Conservation (phyloP, 257 asterid species). For the Ballota nigra region DNA sequence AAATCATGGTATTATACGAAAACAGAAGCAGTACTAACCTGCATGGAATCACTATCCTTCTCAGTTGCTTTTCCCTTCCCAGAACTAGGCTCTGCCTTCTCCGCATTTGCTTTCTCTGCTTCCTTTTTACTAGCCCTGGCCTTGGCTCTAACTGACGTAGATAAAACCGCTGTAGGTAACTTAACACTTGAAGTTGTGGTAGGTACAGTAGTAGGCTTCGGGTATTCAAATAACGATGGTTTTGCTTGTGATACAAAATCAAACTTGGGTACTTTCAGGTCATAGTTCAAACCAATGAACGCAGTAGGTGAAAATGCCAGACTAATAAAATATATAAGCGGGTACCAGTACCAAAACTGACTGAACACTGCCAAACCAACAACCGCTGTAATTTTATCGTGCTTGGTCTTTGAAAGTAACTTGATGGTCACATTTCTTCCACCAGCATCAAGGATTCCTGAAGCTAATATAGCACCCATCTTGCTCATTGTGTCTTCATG, state of each 20-base stretch:
- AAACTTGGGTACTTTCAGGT: slow-evolving; percentile 88
- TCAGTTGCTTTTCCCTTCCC: slow-evolving; percentile 70
- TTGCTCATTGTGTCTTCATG: slow-evolving; percentile 99
- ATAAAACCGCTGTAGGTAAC: slow-evolving; percentile 88
- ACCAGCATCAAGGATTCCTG: slow-evolving; percentile 97
- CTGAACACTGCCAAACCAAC: slow-evolving; percentile 96
- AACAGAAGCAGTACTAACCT: slow-evolving; percentile 43
- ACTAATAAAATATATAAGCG: slow-evolving; percentile 87
- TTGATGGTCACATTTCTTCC: slow-evolving; percentile 52
- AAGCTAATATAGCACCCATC: slow-evolving; percentile 98
- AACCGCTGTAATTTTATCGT: slow-evolving; percentile 25
- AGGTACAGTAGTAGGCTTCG: slow-evolving; percentile 78
- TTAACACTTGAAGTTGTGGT: slow-evolving; percentile 71
- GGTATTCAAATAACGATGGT: slow-evolving; percentile 86
- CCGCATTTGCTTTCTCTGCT: slow-evolving; percentile 68
- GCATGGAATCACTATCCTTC: slow-evolving; percentile 82
- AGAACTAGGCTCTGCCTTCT: slow-evolving; percentile 58
- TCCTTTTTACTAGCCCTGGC: slow-evolving; percentile 87
- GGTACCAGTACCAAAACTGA: slow-evolving; percentile 99
- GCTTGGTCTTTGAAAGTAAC: slow-evolving; percentile 28
- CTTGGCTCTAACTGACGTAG: slow-evolving; percentile 88
- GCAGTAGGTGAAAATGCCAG: slow-evolving; percentile 98
- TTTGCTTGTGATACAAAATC: slow-evolving; percentile 90
- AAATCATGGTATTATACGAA: background rate
- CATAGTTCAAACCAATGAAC: slow-evolving; percentile 79